These are phyloP conservation scores for Leptodermis oblonga DNA, from an alignment of 257 asterid genomes.

Conservation along the genomic window DNA sequence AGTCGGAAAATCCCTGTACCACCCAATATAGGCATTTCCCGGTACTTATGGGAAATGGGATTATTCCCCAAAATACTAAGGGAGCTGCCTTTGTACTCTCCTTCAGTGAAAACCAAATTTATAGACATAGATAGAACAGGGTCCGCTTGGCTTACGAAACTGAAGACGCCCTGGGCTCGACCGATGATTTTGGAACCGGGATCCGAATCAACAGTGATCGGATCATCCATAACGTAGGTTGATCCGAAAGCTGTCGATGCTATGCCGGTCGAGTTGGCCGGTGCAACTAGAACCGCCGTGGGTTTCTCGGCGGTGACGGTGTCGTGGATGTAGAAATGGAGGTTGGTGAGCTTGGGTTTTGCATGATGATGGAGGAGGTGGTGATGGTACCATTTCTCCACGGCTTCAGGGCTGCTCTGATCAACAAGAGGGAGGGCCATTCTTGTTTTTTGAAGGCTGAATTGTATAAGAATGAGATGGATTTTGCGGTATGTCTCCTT, in stretches of 20 bases:
- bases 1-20: no score
- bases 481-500: no score
- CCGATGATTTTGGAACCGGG: no score
- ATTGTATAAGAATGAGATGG: no score
- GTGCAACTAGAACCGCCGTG: not conserved
- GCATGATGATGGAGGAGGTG: not conserved
- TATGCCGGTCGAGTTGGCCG: no score
- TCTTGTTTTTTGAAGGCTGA: not conserved
- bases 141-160: no score
- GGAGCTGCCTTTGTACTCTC: not conserved
- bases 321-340: conserved; percentile 2
- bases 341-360: not conserved
- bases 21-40: not conserved
- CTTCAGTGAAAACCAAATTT: not conserved
- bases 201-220: no score
- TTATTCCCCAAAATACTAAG: not conserved
- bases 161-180: no score
- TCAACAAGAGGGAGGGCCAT: not conserved
- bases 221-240: no score
- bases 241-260: no score
- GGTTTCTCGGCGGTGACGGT: not conserved
- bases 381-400: not conserved
- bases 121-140: not conserved
- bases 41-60: not conserved
- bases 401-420: not conserved